phyloP scores from a whole-genome alignment of 306 rosid species.

The Dryas drummondii region DNA sequence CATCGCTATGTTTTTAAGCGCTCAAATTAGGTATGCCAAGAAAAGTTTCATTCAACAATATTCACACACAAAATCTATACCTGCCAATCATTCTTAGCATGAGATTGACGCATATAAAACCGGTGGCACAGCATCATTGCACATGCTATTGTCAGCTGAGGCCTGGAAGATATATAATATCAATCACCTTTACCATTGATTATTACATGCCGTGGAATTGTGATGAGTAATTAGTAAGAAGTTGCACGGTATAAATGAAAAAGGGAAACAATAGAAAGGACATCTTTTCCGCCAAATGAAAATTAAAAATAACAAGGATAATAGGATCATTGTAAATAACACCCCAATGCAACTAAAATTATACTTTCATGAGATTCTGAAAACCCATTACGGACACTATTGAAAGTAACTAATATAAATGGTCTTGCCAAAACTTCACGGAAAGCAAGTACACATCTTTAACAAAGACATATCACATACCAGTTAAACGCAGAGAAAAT shows the following conservation, averaged over 20 bases:
- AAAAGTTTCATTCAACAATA: not conserved
- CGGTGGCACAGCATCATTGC: conserved; percentile 58
- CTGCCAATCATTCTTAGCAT: conserved; percentile 59
- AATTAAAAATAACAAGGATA: not conserved
- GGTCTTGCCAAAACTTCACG: not conserved
- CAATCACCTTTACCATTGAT: conserved; percentile 2
- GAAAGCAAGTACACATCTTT: not conserved
- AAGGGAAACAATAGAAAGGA: not conserved
- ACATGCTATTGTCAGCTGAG: conserved; percentile 54
- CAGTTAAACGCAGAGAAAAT: not conserved
- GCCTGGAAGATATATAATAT: conserved; percentile 39
- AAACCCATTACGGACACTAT: not conserved
- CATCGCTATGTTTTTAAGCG: not conserved
- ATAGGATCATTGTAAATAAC: not conserved
- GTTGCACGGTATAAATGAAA: not conserved
- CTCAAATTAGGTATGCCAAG: not conserved
- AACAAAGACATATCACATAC: no score
- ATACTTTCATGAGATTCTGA: not conserved
- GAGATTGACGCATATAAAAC: conserved; percentile 51
- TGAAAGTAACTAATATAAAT: not conserved
- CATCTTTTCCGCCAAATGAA: not conserved
- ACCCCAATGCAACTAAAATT: no score
- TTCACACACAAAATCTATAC: conserved; percentile 21
- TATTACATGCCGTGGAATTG: not conserved
- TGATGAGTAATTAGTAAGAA: not conserved